Conservation (phyloP, 2,329 filamentous ascomycete species). For the Scedosporium dehoogii region DNA sequence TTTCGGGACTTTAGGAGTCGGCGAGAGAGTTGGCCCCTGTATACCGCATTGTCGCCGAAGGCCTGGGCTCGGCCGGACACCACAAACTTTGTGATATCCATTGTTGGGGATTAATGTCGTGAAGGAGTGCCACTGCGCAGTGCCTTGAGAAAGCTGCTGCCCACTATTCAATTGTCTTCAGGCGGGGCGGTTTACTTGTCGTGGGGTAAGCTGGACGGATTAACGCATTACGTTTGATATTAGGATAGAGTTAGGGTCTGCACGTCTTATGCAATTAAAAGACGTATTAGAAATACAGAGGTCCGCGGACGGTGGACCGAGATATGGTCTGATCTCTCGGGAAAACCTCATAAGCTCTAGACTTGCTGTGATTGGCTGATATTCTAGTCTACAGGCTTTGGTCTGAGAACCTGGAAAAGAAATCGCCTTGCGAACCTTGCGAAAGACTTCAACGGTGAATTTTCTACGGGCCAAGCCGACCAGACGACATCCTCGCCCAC, state of each 20-base stretch:
- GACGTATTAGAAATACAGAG: neutral
- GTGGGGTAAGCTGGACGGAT: neutral
- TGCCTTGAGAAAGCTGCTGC: neutral
- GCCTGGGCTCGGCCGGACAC: slow-evolving; percentile 71
- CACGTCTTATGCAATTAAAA: neutral
- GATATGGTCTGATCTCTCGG: neutral
- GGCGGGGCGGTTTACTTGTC: neutral
- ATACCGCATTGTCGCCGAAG: slow-evolving; percentile 4
- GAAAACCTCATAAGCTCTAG: neutral
- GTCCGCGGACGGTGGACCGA: neutral
- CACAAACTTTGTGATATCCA: slow-evolving; percentile 87
- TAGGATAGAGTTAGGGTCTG: neutral
- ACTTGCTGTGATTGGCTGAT: neutral
- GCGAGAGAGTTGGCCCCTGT: slow-evolving; percentile 21
- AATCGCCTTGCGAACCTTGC: neutral
- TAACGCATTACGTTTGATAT: neutral
- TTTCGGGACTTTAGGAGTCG: slow-evolving; percentile 75
- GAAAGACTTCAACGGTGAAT: neutral
- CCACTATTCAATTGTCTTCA: neutral
- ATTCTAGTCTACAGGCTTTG: neutral
- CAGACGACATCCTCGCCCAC: neutral
- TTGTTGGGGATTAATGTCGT: slow-evolving; percentile 23
- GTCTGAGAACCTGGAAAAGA: neutral
- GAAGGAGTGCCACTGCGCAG: neutral
- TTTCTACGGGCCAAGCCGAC: neutral